These are phyloP conservation scores for Bathelium albidoporum DNA, from an alignment of 495 filamentous ascomycete genomes.

Conservation along the genomic window DNA sequence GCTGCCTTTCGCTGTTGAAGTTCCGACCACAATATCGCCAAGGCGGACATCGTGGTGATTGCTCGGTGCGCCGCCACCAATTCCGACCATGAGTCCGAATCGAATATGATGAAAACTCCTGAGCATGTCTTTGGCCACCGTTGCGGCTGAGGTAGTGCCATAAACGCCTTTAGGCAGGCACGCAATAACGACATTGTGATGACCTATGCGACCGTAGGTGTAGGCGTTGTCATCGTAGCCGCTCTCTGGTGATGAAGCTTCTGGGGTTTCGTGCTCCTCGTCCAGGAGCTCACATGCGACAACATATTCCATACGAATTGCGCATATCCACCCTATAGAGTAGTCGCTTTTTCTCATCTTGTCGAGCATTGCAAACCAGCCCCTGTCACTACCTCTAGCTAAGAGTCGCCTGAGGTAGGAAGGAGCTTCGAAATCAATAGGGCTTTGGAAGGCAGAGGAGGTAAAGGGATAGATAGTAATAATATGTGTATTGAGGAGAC, in stretches of 20 bases:
- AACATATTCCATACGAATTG: not conserved
- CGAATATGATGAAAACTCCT: not conserved
- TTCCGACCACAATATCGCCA: slow-evolving; percentile 2
- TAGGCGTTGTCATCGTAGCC: slow-evolving; percentile 30
- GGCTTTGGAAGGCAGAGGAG: too few relatives aligned
- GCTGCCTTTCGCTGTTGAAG: not conserved
- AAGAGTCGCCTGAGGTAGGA: too few relatives aligned
- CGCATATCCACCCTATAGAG: not conserved
- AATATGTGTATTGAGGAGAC: too few relatives aligned
- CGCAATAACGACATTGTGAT: slow-evolving; percentile 29
- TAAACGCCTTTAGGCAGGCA: slow-evolving; percentile 5
- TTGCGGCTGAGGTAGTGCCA: slow-evolving; percentile 3
- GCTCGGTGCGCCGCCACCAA: slow-evolving; percentile 4
- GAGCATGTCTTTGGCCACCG: slow-evolving; percentile 18
- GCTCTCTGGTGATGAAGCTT: not conserved
- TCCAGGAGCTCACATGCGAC: not conserved
- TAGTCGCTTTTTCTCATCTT: not conserved
- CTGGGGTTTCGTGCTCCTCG: not conserved
- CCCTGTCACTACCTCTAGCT: too few relatives aligned
- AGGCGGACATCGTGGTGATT: slow-evolving; percentile 3
- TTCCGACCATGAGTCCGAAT: slow-evolving; percentile 3
- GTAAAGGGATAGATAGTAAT: too few relatives aligned
- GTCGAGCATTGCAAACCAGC: too few relatives aligned
- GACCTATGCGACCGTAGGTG: slow-evolving; percentile 27
- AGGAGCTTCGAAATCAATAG: too few relatives aligned